Base-by-base conservation (phyloP, 768 basidiomycete genomes). In the Psilocybe azurescens region DNA sequence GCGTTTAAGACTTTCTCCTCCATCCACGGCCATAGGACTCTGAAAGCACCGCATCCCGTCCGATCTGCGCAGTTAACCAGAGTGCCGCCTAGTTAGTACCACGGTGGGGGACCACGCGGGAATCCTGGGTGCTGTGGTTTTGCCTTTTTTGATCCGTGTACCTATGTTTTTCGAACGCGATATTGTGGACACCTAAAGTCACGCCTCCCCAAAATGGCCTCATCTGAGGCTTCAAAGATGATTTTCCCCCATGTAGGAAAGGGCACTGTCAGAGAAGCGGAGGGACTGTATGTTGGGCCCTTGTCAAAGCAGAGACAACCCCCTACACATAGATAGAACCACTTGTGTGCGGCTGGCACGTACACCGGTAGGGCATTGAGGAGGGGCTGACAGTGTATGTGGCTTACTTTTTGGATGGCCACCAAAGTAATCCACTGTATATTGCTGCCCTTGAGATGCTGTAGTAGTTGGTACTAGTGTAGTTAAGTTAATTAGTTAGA, bases 41-140 rank as follows among this genome's bases (percentile, higher is more conserved):
- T 44, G 41, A 44, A 44, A n/a, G n/a, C n/a, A n/a, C n/a, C n/a
- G n/a, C n/a, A n/a, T n/a, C n/a, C n/a, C n/a, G n/a, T n/a, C n/a
- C 6, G 81, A 84, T 85, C 82, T 85, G 83, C 76, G 81, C 76
- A 85, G 83, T 85, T 81, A 84, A 84, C 76, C 82, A 79, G 79
- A 78, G 82, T 82, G 80, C 81, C 77, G 80, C 83, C 78, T 72
- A 83, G 84, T 83, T 83, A 84, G 83, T 84, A 84, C 82, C 81
- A 84, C 76, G 79, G 83, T 85, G 82, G 83, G 83, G 83, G 82
- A 83, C 82, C 82, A 84, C 77, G 77, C 74, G 80, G 83, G 83
- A 83, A 78, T 80, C 77, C 78, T 79, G 67, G 76, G 76, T 79
- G 81, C 77, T 79, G 77, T 79, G 77, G 79, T 80, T 79, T 77